Percentiles rank a stretch among this genome's conserved stretches.
phyloP scores from a whole-genome alignment of 371 early-diverging fungal species.

The Apophysomyces elegans region DNA sequence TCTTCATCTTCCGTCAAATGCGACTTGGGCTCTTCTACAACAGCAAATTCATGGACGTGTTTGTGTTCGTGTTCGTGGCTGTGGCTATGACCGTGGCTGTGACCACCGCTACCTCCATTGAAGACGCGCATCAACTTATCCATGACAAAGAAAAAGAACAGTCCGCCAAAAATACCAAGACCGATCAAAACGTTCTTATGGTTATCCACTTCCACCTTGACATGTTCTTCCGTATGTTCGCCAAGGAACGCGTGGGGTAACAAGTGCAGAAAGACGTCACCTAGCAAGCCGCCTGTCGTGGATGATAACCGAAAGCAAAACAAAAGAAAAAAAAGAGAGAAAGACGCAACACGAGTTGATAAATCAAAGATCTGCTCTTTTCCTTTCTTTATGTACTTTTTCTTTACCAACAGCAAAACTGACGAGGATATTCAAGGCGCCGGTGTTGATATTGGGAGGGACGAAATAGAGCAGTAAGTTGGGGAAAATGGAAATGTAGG shows the following conservation, averaged over 20 bases:
- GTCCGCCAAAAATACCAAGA: slow-evolving; percentile 74
- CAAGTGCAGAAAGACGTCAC: slow-evolving; percentile 87
- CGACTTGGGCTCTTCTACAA: not conserved
- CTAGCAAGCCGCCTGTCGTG: slow-evolving; percentile 68
- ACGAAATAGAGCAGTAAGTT: slow-evolving; percentile 82
- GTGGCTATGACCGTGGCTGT: slow-evolving; percentile 59
- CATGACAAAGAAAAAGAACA: slow-evolving; percentile 75
- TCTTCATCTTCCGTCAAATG: slow-evolving; percentile 2
- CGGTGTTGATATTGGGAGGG: slow-evolving; percentile 76
- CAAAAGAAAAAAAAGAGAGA: too few relatives aligned
- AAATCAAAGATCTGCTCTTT: not conserved
- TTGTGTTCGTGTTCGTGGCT: slow-evolving; percentile 33
- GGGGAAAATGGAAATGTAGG: slow-evolving; percentile 85
- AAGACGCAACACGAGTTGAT: not conserved
- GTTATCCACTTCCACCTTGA: slow-evolving; percentile 47
- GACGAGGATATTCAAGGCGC: slow-evolving; percentile 75
- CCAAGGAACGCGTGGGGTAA: slow-evolving; percentile 81
- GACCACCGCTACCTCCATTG: slow-evolving; percentile 65
- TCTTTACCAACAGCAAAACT: slow-evolving; percentile 78
- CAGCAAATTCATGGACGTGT: slow-evolving; percentile 17
- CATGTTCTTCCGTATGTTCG: slow-evolving; percentile 52
- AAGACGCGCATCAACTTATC: slow-evolving; percentile 86
- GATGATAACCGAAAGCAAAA: too few relatives aligned
- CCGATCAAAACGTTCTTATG: slow-evolving; percentile 74
- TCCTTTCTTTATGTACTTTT: slow-evolving; percentile 1